A percentile compares a stretch with the other conserved stretches of the same genome.
Conservation (phyloP, 1,139 yeast genomes). For the Chernovozyma aurita region DNA sequence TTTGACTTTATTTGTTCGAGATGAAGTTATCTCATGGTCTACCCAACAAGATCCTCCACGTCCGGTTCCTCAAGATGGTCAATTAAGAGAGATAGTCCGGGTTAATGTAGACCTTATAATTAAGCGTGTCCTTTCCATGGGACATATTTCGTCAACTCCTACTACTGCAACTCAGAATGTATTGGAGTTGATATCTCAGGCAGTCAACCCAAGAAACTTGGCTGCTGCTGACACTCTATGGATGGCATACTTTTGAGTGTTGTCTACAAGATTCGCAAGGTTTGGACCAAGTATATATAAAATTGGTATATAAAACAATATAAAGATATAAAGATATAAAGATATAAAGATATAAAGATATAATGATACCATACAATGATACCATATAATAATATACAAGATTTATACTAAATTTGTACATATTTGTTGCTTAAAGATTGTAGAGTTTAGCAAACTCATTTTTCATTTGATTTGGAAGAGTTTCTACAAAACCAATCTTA, state of each 20-base stretch:
- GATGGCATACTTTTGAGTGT: conserved; percentile 83
- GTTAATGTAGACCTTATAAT: conserved; percentile 83
- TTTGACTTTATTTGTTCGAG: conserved; percentile 87
- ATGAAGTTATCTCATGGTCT: conserved; percentile 92
- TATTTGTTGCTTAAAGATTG: conserved; percentile 1
- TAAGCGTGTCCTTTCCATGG: conserved; percentile 64
- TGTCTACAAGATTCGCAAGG: no score
- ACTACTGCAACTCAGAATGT: conserved; percentile 89
- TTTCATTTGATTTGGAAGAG: neutral
- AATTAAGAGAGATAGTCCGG: conserved; percentile 80
- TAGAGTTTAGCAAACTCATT: conserved; percentile 3
- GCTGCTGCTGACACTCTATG: conserved; percentile 91
- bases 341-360: neutral
- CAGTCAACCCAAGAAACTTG: conserved; percentile 91
- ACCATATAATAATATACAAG: conserved; percentile 5
- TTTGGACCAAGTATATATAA: neutral
- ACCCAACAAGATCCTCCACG: conserved; percentile 71
- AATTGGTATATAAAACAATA: neutral
- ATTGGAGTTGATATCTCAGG: conserved; percentile 86
- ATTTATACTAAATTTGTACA: no score
- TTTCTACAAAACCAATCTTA: neutral
- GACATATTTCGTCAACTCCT: conserved; percentile 72
- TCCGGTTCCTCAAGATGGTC: conserved; percentile 68
- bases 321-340: no score
- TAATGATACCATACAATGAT: neutral